Evolutionary conservation across 352 stramenopile species (phyloP).

Genomic region (Globisporangium yorkense): DNA sequence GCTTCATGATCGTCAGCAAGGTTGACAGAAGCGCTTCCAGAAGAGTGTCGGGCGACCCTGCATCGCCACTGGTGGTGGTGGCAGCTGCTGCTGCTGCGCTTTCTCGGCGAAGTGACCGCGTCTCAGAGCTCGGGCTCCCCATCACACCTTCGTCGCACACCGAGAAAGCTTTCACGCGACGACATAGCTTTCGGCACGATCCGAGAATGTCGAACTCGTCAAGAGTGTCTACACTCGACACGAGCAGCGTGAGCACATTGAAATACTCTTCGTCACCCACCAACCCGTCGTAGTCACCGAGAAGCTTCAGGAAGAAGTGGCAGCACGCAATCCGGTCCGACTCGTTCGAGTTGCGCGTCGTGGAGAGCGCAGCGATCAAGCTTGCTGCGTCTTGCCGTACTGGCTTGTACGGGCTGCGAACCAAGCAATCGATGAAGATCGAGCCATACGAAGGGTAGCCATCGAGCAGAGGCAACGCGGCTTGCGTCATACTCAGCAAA

Average conservation of each 20-base stretch:
- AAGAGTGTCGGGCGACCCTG: slow-evolving; percentile 23
- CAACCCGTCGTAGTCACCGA: slow-evolving; percentile 38
- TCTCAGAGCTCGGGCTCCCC: not conserved
- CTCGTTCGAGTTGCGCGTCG: slow-evolving; percentile 33
- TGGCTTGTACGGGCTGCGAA: slow-evolving; percentile 35
- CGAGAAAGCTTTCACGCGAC: slow-evolving; percentile 41
- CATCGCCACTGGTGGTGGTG: no score
- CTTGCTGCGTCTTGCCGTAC: slow-evolving; percentile 45
- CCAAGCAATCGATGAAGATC: slow-evolving; percentile 40
- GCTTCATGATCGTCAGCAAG: slow-evolving; percentile 49
- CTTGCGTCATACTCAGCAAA: slow-evolving; percentile 20
- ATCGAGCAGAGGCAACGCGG: slow-evolving; percentile 29
- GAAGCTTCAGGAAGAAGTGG: slow-evolving; percentile 38
- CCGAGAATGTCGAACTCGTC: slow-evolving; percentile 37
- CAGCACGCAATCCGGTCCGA: slow-evolving; percentile 41
- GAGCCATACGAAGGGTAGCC: slow-evolving; percentile 29
- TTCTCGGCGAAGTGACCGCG: not conserved
- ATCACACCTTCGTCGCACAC: slow-evolving; percentile 5
- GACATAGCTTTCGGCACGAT: slow-evolving; percentile 39
- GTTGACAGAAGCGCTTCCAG: slow-evolving; percentile 54
- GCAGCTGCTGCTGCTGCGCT: not conserved
- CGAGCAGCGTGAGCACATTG: slow-evolving; percentile 51
- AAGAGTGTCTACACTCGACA: slow-evolving; percentile 37
- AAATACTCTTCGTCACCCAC: slow-evolving; percentile 58
- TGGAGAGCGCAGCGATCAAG: slow-evolving; percentile 35